Base-by-base conservation (phyloP, 805 yeast genomes). In the Candida methanosorbosa region DNA sequence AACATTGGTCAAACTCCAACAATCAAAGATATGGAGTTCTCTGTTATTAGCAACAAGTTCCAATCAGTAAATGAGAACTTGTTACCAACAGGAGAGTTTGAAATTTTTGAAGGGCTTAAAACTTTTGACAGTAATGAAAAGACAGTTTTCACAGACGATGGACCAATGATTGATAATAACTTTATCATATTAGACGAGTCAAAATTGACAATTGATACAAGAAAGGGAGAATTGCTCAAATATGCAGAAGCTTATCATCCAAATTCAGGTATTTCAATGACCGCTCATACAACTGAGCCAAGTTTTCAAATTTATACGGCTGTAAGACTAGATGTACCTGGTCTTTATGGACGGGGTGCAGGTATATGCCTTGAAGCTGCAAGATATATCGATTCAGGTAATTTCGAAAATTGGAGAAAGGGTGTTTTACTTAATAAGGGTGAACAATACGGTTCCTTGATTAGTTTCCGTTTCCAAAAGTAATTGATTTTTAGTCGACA, bases 291-390 rank as follows among this genome's bases (percentile, higher is more conserved):
- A 7, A 78, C 85, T 4, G 86, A 78, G 38, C 86, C 85, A 6
- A 59, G 75, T 3, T 75, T 72, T 61, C 83, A 77, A 52, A 59
- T 78, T 28, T 78, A 78, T 54, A 75, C 83, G 21, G 82, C 81
- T 17, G 77, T 70, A 44, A 59, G 61, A 35, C 62, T 69, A 29
- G 45, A 61, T 34, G 63, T 64, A 23, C 54, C 57, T 15, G 64
- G 48, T 11, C 39, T 27, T 5, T 61, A 39, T 52, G 52, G 42
- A 45, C 52, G 43, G 35, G 67, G 61, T 44, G 52, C 67, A 34
- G 84, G 83, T 4, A 68, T 78, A 53, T 75, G 81, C 42, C 59
- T 76, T 25, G 86, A 78, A 54, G 76, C 81, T 23, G 65, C 72
- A 20, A 61, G 84, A 48, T 76, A 60, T 48, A 63, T 74, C 25